Conservation (phyloP, 768 basidiomycete species). For the Mrakia gelida region DNA sequence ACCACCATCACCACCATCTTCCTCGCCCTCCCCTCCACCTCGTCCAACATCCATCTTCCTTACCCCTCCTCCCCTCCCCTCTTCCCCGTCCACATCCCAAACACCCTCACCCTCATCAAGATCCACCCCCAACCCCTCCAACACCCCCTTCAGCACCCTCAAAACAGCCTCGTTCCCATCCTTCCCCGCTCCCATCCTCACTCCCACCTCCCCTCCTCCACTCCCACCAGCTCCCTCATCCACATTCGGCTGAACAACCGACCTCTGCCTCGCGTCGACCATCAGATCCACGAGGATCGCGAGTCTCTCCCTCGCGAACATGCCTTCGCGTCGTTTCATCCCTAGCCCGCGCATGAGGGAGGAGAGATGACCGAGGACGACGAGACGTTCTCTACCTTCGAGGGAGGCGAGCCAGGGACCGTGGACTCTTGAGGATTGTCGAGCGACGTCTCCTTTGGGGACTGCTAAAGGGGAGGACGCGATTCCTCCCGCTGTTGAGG, state of each 20-base stretch:
- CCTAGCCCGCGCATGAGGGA: slow-evolving; percentile 75
- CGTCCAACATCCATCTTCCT: not conserved
- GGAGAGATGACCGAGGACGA: slow-evolving; percentile 64
- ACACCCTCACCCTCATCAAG: slow-evolving; percentile 43
- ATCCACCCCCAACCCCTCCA: slow-evolving; percentile 55
- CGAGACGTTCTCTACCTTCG: slow-evolving; percentile 67
- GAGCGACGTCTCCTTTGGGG: slow-evolving; percentile 55
- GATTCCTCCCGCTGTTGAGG: not conserved
- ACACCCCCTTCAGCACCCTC: slow-evolving; percentile 23
- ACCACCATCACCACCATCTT: not conserved
- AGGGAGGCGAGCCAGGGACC: slow-evolving; percentile 84
- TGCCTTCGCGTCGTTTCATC: slow-evolving; percentile 81
- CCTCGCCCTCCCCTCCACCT: not conserved
- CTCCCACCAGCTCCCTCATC: not conserved
- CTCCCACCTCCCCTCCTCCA: not conserved
- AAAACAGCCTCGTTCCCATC: slow-evolving; percentile 82
- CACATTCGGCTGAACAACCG: slow-evolving; percentile 23
- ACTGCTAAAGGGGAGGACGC: not conserved
- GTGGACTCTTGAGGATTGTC: slow-evolving; percentile 64
- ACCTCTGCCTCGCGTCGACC: slow-evolving; percentile 66
- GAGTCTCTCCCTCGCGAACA: slow-evolving; percentile 76
- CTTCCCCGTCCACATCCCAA: not conserved
- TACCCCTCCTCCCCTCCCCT: not conserved
- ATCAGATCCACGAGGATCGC: slow-evolving; percentile 78
- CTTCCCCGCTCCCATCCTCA: slow-evolving; percentile 50